Evolutionary conservation across 129 eudicot genomes (phyloP).

Genomic region (Flaveria brownii): DNA sequence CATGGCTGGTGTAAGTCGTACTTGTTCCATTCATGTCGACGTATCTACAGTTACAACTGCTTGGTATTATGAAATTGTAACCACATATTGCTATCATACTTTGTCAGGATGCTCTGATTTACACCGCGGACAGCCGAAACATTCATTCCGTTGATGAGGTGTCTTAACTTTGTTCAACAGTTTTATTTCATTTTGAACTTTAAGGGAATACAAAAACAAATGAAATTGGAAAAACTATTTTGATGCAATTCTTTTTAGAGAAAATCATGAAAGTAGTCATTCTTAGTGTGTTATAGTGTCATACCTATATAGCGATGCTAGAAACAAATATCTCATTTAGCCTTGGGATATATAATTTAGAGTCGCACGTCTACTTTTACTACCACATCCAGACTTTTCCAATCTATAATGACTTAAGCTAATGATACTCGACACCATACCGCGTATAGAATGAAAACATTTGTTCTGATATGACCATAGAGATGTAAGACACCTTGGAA

Average conservation of each 20-base stretch:
- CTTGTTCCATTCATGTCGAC: not conserved
- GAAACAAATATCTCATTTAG: not conserved
- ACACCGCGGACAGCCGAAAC: conserved; percentile 81
- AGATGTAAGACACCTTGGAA: not conserved
- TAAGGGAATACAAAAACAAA: not conserved
- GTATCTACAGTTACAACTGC: not conserved
- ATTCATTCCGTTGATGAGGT: conserved; percentile 90
- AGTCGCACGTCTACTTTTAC: not conserved
- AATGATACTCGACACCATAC: not conserved
- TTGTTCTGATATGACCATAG: not conserved
- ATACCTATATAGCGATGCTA: not conserved
- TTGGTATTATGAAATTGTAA: not conserved
- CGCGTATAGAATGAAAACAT: not conserved
- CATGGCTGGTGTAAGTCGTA: conserved; percentile 78
- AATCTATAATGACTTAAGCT: not conserved
- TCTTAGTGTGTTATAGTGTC: not conserved
- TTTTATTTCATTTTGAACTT: not conserved
- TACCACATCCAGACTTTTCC: not conserved
- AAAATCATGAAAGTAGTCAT: not conserved
- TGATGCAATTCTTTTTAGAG: not conserved
- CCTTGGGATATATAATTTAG: not conserved
- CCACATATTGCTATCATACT: conserved; percentile 2
- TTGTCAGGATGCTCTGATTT: conserved; percentile 67
- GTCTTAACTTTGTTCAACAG: conserved; percentile 14
- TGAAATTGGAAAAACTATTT: not conserved